phyloP scores from a whole-genome alignment of 2,329 filamentous ascomycete species.

The Ceratocystis lukuohia region DNA sequence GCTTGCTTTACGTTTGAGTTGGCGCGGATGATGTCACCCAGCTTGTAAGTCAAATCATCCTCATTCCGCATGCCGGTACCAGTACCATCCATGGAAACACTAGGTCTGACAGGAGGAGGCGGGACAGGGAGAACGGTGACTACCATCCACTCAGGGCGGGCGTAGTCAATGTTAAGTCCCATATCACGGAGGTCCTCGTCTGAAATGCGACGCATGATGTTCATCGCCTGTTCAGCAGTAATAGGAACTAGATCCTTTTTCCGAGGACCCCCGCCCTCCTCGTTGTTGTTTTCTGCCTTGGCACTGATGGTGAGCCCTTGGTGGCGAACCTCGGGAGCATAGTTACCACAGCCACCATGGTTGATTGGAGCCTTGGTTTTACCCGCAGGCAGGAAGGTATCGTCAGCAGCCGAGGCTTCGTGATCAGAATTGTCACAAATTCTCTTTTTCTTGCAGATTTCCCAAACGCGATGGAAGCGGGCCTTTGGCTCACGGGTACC shows the following conservation, averaged over 20 bases:
- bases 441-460: conserved; percentile 77
- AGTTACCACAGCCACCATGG: conserved; percentile 89
- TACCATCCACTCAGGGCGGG: conserved; percentile 96
- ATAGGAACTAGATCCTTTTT: conserved; percentile 69
- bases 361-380: conserved; percentile 40
- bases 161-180: conserved; percentile 87
- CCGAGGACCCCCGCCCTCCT: conserved; percentile 28
- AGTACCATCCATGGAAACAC: conserved; percentile 92
- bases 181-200: conserved; percentile 73
- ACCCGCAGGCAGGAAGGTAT: conserved; percentile 48
- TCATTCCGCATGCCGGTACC: conserved; percentile 87
- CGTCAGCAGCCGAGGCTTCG: conserved; percentile 54
- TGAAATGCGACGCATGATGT: conserved; percentile 74
- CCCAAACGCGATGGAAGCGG: conserved; percentile 87
- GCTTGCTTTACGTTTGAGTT: conserved; percentile 90
- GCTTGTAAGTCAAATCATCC: conserved; percentile 98
- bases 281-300: conserved; percentile 59
- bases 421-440: conserved; percentile 70
- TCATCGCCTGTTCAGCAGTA: conserved; percentile 70
- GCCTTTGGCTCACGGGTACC: conserved; percentile 81
- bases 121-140: conserved; percentile 89
- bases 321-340: conserved; percentile 76
- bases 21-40: conserved; percentile 94
- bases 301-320: conserved; percentile 59
- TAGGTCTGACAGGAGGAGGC: conserved; percentile 86